These are phyloP conservation scores for Theileria equi DNA, from an alignment of 169 alveolate genomes.

Conservation along the genomic window DNA sequence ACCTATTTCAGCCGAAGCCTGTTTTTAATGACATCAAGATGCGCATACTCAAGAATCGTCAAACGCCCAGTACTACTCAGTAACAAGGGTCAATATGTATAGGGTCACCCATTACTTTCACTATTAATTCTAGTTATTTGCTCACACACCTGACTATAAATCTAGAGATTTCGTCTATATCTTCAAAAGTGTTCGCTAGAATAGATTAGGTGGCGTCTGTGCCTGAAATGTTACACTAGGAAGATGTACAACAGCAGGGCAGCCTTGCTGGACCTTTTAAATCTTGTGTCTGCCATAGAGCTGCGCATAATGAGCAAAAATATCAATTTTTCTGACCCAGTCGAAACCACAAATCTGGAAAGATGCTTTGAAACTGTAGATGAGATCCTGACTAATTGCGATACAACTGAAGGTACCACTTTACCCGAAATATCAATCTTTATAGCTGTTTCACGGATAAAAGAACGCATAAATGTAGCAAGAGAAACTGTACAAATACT, in stretches of 20 bases:
- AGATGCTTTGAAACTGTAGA: constrained; percentile 52
- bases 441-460: constrained; percentile 14
- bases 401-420: constrained; percentile 30
- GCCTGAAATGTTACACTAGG: too few relatives aligned
- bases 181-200: too few relatives aligned
- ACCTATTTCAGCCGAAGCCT: background rate
- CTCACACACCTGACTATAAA: background rate
- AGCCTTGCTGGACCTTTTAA: constrained; percentile 28
- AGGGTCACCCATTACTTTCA: background rate
- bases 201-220: too few relatives aligned
- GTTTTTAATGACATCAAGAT: background rate
- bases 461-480: constrained; percentile 41
- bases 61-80: background rate
- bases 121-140: background rate
- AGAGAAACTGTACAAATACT: constrained; percentile 53
- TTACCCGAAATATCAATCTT: background rate
- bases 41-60: background rate
- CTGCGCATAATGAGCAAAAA: constrained; percentile 29
- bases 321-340: constrained; percentile 13
- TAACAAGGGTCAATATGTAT: background rate
- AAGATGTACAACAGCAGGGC: constrained; percentile 58
- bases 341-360: constrained; percentile 28
- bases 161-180: too few relatives aligned
- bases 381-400: constrained; percentile 39
- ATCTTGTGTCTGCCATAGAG: constrained; percentile 49